Conservation (phyloP, 306 rosid species). For the Canavalia gladiata region DNA sequence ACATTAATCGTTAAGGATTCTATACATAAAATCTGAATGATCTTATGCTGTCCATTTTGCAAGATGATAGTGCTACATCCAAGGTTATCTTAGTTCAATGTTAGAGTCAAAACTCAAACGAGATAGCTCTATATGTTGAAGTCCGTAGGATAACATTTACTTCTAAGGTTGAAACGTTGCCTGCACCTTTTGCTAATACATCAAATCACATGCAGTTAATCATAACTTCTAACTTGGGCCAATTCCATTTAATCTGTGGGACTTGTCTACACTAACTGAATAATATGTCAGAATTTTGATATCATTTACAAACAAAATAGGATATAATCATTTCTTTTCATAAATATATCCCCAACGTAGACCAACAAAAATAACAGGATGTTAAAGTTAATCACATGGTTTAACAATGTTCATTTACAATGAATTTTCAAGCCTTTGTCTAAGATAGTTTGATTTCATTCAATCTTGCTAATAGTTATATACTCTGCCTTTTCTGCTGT, state of each 20-base stretch:
- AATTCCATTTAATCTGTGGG: constrained; percentile 6
- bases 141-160: background rate
- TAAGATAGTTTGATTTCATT: background rate
- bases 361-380: background rate
- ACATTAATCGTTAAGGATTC: background rate
- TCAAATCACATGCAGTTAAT: no score
- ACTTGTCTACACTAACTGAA: background rate
- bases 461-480: background rate
- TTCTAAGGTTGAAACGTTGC: constrained; percentile 4
- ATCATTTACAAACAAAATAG: constrained; percentile 27
- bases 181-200: background rate
- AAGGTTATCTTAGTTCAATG: background rate
- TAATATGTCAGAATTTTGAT: background rate
- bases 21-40: constrained; percentile 23
- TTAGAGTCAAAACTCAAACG: constrained; percentile 9
- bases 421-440: background rate
- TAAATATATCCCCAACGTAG: background rate
- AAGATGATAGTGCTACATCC: background rate
- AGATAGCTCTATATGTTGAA: background rate
- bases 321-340: background rate
- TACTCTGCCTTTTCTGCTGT: constrained; percentile 3
- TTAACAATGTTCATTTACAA: background rate
- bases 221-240: background rate
- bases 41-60: background rate
- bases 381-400: background rate